Base-by-base conservation (phyloP, 371 early-diverging fungal genomes). In the Rhizomucor pusillus region DNA sequence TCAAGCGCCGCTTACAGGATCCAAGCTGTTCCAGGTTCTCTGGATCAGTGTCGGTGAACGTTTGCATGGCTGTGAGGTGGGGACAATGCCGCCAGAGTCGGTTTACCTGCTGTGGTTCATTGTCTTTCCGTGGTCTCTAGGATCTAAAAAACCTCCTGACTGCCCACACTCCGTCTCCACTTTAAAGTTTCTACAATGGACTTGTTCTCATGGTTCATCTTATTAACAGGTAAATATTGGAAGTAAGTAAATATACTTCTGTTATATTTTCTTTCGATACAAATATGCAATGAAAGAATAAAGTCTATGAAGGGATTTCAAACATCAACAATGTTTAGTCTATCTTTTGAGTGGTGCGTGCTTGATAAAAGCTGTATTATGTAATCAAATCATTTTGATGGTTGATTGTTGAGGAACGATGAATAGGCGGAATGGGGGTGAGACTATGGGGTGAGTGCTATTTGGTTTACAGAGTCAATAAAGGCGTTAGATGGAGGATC, bases 401-500 rank as follows among this genome's bases (percentile, higher is more conserved):
- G 47, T 23, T 19, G 1, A 24, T 9, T 44, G 44, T 49, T 18
- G 19, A 35, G 39, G 12, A 22, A 20, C 14, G 50, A 20, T 29
- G 35, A 13, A 46, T 33, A 3, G 18, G 34, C 20, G 35, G 25
- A 52, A 34, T 25, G 29, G 33, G 36, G 39, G 35, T 41, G 23
- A n/a, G 23, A 49, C 44, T 12, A 40, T 20, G 34, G n/a, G 33
- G 37, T 37, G 23, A 47, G 20, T n/a, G 54, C 19, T 3, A 54
- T 54, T 14, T 45, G 46, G 35, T 54, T 54, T 22, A 89, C 91
- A 2, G 82, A 78, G 4, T 89, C 90, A 53, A 93, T 87, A 14
- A 94, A 80, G 25, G 79, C 72, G 67, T 80, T 79, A 10, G 88
- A 88, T 2, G 90, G 90, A 2, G 91, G 87, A 50, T 88, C 82